Evolutionary conservation across 768 basidiomycete genomes (phyloP).

Genomic region (Serendipita indica): DNA sequence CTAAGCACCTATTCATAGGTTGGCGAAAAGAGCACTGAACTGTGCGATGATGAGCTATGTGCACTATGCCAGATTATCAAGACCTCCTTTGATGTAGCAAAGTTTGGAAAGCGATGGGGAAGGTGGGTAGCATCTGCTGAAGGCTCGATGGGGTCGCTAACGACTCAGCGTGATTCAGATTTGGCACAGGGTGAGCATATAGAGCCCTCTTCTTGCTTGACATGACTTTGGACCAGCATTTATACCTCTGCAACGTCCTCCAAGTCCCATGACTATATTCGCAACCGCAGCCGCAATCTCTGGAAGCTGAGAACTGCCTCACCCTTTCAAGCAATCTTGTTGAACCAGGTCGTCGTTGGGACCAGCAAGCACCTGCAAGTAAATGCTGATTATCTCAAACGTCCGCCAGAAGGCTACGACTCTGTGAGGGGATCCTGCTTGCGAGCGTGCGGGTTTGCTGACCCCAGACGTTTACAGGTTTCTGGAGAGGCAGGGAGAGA

Average conservation of each 20-base stretch:
- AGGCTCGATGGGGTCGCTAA: not conserved
- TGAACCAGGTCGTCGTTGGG: constrained; percentile 51
- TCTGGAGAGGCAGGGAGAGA: constrained; percentile 46
- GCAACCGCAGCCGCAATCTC: constrained; percentile 27
- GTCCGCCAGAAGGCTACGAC: constrained; percentile 43
- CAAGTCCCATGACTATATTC: constrained; percentile 48
- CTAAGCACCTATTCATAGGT: no score
- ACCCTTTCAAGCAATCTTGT: constrained; percentile 38
- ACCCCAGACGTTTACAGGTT: constrained; percentile 26
- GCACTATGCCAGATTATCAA: constrained; percentile 42
- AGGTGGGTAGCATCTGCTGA: constrained; percentile 19
- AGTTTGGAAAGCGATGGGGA: constrained; percentile 31
- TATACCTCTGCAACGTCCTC: constrained; percentile 55
- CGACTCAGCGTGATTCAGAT: constrained; percentile 25
- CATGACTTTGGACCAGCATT: constrained; percentile 30
- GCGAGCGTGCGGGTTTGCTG: no score
- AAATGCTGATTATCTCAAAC: constrained; percentile 34
- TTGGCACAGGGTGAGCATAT: constrained; percentile 48
- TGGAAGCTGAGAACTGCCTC: constrained; percentile 24
- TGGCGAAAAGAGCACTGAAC: constrained; percentile 30
- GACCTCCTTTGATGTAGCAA: constrained; percentile 42
- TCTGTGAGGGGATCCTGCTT: constrained; percentile 35
- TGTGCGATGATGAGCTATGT: constrained; percentile 38
- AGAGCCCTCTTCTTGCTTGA: not conserved
- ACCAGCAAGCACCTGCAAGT: constrained; percentile 35